These are phyloP conservation scores for cucumber (Cucumis sativus) DNA, from an alignment of 306 rosid species.

Conservation along the genomic window DNA sequence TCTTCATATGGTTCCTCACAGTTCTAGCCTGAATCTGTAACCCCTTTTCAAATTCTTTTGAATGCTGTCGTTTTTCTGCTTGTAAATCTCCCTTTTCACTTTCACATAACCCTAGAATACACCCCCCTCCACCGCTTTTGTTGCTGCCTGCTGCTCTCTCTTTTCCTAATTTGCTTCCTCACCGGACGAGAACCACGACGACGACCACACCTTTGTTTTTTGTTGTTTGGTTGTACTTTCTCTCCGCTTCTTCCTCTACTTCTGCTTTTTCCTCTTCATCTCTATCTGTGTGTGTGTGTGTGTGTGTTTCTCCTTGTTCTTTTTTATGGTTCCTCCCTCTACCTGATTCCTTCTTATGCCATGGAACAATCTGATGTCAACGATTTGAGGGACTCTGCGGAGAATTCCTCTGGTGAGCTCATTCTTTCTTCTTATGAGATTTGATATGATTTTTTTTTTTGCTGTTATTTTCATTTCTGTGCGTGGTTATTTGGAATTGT, in stretches of 20 bases:
- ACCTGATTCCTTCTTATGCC: background rate
- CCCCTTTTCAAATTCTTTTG: background rate
- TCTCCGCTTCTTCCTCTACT: background rate
- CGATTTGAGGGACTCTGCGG: constrained; percentile 1
- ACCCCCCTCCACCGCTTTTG: background rate
- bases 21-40: background rate
- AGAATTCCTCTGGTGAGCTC: constrained; percentile 15
- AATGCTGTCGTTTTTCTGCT: background rate
- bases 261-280: background rate
- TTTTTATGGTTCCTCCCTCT: background rate
- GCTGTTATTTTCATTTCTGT: background rate
- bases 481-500: background rate
- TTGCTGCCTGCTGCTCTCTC: background rate
- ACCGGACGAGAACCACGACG: background rate
- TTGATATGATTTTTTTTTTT: background rate
- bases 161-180: background rate
- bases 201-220: background rate
- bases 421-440: background rate
- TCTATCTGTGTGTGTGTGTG: background rate
- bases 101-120: constrained; percentile 1
- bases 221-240: constrained; percentile 3
- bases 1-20: background rate
- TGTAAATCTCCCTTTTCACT: background rate
- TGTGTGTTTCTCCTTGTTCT: background rate
- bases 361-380: constrained; percentile 13